Conservation (phyloP, 352 stramenopile genomes). For the Phytophthora hybrid region DNA sequence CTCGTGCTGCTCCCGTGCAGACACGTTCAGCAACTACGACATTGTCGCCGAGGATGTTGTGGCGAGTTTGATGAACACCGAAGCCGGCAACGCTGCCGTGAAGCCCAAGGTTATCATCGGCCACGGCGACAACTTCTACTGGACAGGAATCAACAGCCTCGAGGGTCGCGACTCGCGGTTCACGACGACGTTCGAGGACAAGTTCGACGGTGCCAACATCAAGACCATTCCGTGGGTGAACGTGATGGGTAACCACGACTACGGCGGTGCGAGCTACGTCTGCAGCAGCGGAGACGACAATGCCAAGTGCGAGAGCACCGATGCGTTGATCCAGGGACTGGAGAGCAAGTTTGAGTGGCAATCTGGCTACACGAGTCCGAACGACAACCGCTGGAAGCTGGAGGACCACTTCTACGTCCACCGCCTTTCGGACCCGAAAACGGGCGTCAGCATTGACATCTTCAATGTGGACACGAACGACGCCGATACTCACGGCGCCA, state of each 20-base stretch:
- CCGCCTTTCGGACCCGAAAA: constrained; percentile 14
- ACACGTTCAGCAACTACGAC: constrained; percentile 33
- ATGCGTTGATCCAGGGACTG: constrained; percentile 16
- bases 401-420: constrained; percentile 30
- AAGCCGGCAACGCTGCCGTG: constrained; percentile 12
- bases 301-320: constrained; percentile 17
- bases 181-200: constrained; percentile 26
- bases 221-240: constrained; percentile 22
- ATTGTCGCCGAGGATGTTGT: constrained; percentile 30
- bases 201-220: constrained; percentile 27
- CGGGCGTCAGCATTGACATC: constrained; percentile 29
- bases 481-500: constrained; percentile 15
- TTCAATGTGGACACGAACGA: constrained; percentile 35
- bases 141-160: constrained; percentile 31
- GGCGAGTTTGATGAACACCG: constrained; percentile 31
- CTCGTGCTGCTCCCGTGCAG: constrained; percentile 28
- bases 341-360: constrained; percentile 37
- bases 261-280: constrained; percentile 28
- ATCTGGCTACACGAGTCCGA: constrained; percentile 20
- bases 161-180: constrained; percentile 25
- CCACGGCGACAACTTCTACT: constrained; percentile 41
- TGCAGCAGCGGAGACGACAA: constrained; percentile 18
- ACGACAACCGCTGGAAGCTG: constrained; percentile 27
- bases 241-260: constrained; percentile 37
- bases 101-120: constrained; percentile 29